Evolutionary conservation across 805 yeast genomes (phyloP).

Genomic region (Lachancea nothofagi): DNA sequence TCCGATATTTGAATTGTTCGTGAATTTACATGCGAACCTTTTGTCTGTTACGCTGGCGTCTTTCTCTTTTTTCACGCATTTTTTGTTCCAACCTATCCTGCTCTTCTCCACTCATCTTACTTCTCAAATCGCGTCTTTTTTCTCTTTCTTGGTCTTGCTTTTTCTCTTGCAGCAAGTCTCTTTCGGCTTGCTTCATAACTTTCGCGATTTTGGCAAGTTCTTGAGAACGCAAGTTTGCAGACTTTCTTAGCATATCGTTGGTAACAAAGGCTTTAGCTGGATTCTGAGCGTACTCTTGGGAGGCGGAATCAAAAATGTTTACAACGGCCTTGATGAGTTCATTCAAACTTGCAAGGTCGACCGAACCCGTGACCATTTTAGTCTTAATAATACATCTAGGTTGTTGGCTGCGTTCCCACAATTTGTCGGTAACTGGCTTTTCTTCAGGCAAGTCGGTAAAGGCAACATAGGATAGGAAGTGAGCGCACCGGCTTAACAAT

Average conservation of each 20-base stretch:
- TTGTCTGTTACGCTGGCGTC: conserved; percentile 64
- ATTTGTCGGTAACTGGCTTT: conserved; percentile 58
- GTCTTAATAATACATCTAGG: conserved; percentile 51
- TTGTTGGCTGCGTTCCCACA: conserved; percentile 46
- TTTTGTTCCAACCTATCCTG: conserved; percentile 74
- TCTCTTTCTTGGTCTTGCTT: conserved; percentile 64
- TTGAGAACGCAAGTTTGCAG: conserved; percentile 67
- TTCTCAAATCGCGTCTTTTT: conserved; percentile 50
- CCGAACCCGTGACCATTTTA: conserved; percentile 43
- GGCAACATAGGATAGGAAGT: conserved; percentile 59
- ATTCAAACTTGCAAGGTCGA: conserved; percentile 46
- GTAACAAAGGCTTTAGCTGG: conserved; percentile 50
- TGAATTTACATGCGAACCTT: conserved; percentile 35
- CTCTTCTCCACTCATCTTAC: conserved; percentile 62
- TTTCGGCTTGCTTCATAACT: conserved; percentile 55
- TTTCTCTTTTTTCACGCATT: conserved; percentile 74
- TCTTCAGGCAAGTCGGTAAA: conserved; percentile 79
- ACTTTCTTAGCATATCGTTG: conserved; percentile 70
- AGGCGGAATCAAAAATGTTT: conserved; percentile 52
- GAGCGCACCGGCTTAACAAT: conserved; percentile 39
- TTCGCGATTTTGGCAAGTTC: conserved; percentile 69
- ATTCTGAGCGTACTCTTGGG: conserved; percentile 34
- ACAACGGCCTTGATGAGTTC: conserved; percentile 52
- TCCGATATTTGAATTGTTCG: neutral
- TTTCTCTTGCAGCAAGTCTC: conserved; percentile 64